Evolutionary conservation across 2,329 filamentous ascomycete species (phyloP), one percentile per base, ranked within the genome.

Genomic region (Knufia petricola): DNA sequence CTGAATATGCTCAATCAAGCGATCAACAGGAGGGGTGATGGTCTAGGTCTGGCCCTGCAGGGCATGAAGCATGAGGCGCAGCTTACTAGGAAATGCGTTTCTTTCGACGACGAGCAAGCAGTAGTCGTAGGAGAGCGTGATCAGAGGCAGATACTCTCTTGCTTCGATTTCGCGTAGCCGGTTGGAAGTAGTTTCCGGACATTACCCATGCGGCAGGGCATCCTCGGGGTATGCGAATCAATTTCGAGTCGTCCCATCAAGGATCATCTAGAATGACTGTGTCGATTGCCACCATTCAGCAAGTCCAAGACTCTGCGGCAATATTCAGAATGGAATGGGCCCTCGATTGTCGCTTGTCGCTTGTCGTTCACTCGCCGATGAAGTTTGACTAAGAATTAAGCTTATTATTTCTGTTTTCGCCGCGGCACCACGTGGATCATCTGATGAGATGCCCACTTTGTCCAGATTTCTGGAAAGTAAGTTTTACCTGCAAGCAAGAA

Each of bases 21-120:
- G 2, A 53, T 61, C 23, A 53, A 59, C n/a, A 55, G 58, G 36
- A 54, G 58, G 32, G 58, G 58, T 6, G 52, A 56, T 15, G 59
- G 60, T 3, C 49, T 60, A 38, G 63, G 65, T 3, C 55, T 69
- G 20, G 63, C 63, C 4, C 56, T 67, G 46, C 57, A 64, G 4
- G 61, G 67, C 43, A 52, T 58, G 12, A 63, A 66, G 23, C 63
- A 64, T 34, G 66, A 71, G 39, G 55, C 69, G 12, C 64, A 67
- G 3, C 63, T 73, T 3, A 74, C 69, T 32, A 66, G 72, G 52
- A 74, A 75, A 45, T 90, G 84, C 78, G 80, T 95, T 7, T 87
- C 86, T 0, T 95, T 95, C 59, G 87, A 95, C 60, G 87, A 94
- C 37, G 86, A 94, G 65, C 87, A 87, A 68, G 85, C 95, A n/a